These are phyloP conservation scores for Cavenderia fasciculata DNA, from an alignment of 78 protist genomes.

Conservation along the genomic window DNA sequence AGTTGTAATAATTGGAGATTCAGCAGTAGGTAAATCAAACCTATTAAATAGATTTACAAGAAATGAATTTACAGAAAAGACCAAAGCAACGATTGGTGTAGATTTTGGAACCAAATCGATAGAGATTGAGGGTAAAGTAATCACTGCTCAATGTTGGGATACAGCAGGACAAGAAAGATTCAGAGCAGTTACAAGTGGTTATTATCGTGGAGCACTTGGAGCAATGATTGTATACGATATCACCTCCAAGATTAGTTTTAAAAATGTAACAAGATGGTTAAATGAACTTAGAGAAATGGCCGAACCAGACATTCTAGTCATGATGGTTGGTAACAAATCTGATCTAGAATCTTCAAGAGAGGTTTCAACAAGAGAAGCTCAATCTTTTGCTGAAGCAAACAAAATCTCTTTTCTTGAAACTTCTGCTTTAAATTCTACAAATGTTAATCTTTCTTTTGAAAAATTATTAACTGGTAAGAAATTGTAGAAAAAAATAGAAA, in stretches of 20 bases:
- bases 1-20: constrained; percentile 79
- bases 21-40: constrained; percentile 82
- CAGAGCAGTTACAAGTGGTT: constrained; percentile 93
- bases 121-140: constrained; percentile 62
- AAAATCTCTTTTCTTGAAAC: constrained; percentile 88
- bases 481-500: too few relatives aligned
- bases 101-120: constrained; percentile 90
- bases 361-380: constrained; percentile 82
- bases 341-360: constrained; percentile 85
- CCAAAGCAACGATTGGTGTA: constrained; percentile 94
- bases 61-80: constrained; percentile 87
- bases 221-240: constrained; percentile 99
- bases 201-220: constrained; percentile 99
- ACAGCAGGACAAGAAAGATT: constrained; percentile 99
- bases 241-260: constrained; percentile 93
- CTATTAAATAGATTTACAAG: constrained; percentile 88
- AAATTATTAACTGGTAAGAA: constrained; percentile 25
- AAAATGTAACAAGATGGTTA: constrained; percentile 92
- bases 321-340: constrained; percentile 93
- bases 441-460: constrained; percentile 89
- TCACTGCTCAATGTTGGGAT: constrained; percentile 84
- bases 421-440: constrained; percentile 85
- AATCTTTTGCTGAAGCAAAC: constrained; percentile 81
- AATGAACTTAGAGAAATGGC: constrained; percentile 85
- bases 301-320: constrained; percentile 67